Evolutionary conservation across 108 stramenopile genomes (phyloP).

Genomic region (Cyclotella atomus): DNA sequence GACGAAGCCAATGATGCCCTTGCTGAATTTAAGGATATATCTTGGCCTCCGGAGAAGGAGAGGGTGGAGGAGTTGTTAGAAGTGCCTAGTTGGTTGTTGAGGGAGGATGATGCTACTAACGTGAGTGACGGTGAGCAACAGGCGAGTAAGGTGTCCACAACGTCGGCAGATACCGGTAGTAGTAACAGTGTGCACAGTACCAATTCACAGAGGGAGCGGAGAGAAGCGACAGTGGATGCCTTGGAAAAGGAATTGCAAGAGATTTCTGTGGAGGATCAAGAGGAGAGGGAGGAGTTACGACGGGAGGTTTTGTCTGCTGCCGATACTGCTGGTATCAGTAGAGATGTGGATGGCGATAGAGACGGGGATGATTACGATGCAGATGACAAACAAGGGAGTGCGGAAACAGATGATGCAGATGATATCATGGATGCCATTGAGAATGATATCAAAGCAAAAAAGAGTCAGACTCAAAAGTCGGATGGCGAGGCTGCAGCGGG

Average conservation of each 20-base stretch:
- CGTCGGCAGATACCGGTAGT: neutral
- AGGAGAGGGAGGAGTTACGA: neutral
- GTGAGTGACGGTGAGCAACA: neutral
- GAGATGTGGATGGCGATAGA: neutral
- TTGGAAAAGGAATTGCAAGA: conserved; percentile 8
- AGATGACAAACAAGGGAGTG: neutral
- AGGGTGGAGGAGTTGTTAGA: conserved; percentile 19
- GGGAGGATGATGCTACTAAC: neutral
- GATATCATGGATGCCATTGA: neutral
- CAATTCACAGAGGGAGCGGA: too few species aligned
- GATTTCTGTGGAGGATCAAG: neutral
- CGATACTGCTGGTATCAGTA: too few species aligned
- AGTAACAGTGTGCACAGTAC: conserved; percentile 9
- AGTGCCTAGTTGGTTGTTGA: conserved; percentile 30
- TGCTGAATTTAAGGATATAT: conserved; percentile 47
- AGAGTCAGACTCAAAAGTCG: neutral
- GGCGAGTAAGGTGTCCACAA: too few species aligned
- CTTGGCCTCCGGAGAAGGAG: conserved; percentile 46
- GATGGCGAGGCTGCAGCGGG: neutral
- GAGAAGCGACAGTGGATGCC: conserved; percentile 18
- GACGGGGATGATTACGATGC: neutral
- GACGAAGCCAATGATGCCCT: conserved; percentile 50
- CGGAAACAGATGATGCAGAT: neutral
- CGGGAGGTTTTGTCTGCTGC: neutral
- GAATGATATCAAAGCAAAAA: neutral